Base-by-base conservation (phyloP, 2,329 filamentous ascomycete species). In the Exophiala oligosperma region DNA sequence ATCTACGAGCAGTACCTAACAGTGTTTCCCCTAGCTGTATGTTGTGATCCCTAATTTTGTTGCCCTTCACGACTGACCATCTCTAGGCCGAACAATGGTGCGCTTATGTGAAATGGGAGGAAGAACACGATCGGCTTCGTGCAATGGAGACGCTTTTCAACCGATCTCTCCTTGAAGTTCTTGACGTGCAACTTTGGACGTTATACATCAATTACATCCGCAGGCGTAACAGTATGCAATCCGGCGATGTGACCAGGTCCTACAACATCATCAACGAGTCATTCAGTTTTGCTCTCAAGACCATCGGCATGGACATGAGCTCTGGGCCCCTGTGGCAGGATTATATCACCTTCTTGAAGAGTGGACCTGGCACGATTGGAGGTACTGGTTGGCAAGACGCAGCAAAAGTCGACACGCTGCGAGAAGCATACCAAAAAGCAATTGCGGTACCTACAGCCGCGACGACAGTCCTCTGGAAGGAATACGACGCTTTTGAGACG, bases 401-500 rank as follows among this genome's bases (percentile, higher is more conserved):
- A 75, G 94, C 97, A 71, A 99, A 99, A 80, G 96, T 96, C 89
- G 94, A 99, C 68, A 81, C 90, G 66, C 77, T 99, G 52, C 88
- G 94, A 59, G 96, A 95, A 72, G 90, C 91, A 0, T 99, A 97
- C 72, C 92, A 97, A 68, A 88, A 88, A 53, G 93, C 93, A 12
- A 90, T 97, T 57, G 87, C 85, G 64, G 85, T 97, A 40, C 95
- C 95, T 3, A 96, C 91, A 63, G 85, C 88, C 54, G 89, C 88
- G 32, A 85, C 96, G 49, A 90, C 93, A 69, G 84, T 83, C 52
- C 77, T 99, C 12, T 99, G 94, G 95, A 96, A 95, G 72, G 93
- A 99, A 70, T 99, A 99, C 70, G 92, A 97, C 72, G 87, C 90
- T 66, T 99, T 99, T 70, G 94, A 99, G 75, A 92, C 94, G 84